Evolutionary conservation across 83 land plant genomes (phyloP), one percentile per base, ranked within the genome.

Genomic region (Diphasiastrum complanatum): DNA sequence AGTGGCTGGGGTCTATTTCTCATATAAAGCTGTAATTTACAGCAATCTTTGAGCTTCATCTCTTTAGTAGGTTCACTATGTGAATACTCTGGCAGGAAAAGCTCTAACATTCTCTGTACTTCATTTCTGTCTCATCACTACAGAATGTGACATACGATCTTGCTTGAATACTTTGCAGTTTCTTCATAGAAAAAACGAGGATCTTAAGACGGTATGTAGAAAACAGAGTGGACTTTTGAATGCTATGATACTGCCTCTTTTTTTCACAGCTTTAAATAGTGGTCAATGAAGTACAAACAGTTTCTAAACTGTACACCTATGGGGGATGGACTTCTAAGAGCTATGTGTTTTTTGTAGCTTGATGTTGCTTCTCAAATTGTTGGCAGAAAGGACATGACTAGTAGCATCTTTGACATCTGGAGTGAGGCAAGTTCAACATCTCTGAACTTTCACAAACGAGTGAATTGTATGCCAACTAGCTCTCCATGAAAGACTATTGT

Each of bases 91-190:
- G 16, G 27, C 26, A 12, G 27, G 2, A 51, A 25, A 27, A 51
- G 22, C 30, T 22, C 4, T 25, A 4, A 2, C 3, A 2, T 18
- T 51, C 3, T 29, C 4, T 25, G 2, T 22, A 6, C 55, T 2
- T 5, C 3, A 33, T 33, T 16, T 8, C 14, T 10, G 20, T 23
- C 5, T 65, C 46, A 20, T 60, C 3, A 23, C 34, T 62, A 52
- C 89, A 93, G 98, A 89, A 72, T 88, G 95, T 71, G 98, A 93
- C 48, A 85, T 93, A 54, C 85, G 98, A 5, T 79, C 96, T 33
- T 93, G 98, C 61, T 73, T 93, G 46, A 88, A 93, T 67, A 93
- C 98, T 47, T 88, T 93, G 68, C 98, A 93, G 60, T 93, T 93
- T 65, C 80, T 93, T 40, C 66, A 81, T 45, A 82, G 75, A 75